Percentiles rank a stretch among this genome's conserved stretches.
These are phyloP conservation scores for Neonectria hederae DNA, from an alignment of 2,329 filamentous ascomycete genomes.

Conservation along the genomic window DNA sequence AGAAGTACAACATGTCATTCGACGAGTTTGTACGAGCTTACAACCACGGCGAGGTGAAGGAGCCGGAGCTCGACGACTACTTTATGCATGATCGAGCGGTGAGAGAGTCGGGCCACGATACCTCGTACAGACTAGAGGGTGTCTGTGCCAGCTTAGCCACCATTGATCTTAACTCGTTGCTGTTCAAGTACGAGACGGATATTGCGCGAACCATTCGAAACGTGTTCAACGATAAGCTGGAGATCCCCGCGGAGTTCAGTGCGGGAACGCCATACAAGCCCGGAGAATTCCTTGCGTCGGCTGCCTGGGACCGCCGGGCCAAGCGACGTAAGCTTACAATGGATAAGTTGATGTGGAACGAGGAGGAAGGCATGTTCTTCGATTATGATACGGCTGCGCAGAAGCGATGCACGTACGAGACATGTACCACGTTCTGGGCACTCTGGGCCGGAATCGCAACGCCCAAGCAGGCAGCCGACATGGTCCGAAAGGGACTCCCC, in stretches of 20 bases:
- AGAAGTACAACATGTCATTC: constrained; percentile 86
- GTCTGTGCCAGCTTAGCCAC: constrained; percentile 90
- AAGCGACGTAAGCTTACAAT: constrained; percentile 85
- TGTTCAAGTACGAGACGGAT: constrained; percentile 98
- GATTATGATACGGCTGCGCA: constrained; percentile 92
- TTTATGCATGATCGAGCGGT: constrained; percentile 96
- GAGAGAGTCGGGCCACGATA: constrained; percentile 96
- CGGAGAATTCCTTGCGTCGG: constrained; percentile 80
- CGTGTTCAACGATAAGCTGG: constrained; percentile 82
- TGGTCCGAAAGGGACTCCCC: constrained; percentile 84
- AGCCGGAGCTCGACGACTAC: constrained; percentile 93
- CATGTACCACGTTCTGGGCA: constrained; percentile 94
- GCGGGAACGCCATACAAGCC: constrained; percentile 69
- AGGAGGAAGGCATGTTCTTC: constrained; percentile 94
- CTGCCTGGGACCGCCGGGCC: constrained; percentile 89
- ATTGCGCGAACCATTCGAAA: constrained; percentile 87
- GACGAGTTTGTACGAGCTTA: constrained; percentile 88
- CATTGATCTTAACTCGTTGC: constrained; percentile 90
- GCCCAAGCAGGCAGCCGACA: constrained; percentile 83
- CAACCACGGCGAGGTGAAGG: constrained; percentile 77
- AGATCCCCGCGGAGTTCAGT: constrained; percentile 85
- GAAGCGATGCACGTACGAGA: constrained; percentile 85
- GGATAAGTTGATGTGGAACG: constrained; percentile 94
- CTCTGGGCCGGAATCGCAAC: constrained; percentile 93
- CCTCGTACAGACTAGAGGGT: constrained; percentile 89